Conservation (phyloP, 2,329 filamentous ascomycete species). For the Colletotrichum costaricense region DNA sequence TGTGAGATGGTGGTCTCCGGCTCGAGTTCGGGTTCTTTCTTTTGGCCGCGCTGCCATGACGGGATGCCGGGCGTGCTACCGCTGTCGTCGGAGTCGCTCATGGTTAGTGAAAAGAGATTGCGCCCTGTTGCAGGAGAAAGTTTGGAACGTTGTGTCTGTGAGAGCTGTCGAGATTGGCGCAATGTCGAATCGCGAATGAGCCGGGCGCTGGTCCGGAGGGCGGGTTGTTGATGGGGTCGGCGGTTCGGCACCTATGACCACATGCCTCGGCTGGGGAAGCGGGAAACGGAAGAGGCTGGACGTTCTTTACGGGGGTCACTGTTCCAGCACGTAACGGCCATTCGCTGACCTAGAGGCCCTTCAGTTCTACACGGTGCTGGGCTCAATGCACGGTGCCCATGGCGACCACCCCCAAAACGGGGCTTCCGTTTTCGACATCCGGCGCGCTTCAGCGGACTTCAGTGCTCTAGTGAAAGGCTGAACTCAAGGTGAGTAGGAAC, state of each 20-base stretch:
- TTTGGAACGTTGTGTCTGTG: neutral
- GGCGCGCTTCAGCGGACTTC: slow-evolving; percentile 31
- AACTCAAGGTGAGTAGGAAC: slow-evolving; percentile 23
- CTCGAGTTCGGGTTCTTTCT: slow-evolving; percentile 14
- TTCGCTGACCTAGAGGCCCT: neutral
- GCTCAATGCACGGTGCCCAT: slow-evolving; percentile 28
- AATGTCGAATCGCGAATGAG: neutral
- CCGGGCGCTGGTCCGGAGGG: neutral
- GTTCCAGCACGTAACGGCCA: neutral
- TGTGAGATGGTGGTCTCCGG: slow-evolving; percentile 15
- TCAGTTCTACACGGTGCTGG: slow-evolving; percentile 6
- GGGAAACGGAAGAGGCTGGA: slow-evolving; percentile 17
- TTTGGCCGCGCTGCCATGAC: slow-evolving; percentile 44
- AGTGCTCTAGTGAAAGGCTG: slow-evolving; percentile 32
- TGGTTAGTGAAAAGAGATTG: slow-evolving; percentile 19
- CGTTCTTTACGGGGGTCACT: slow-evolving; percentile 6
- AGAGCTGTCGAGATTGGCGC: neutral
- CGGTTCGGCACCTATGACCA: slow-evolving; percentile 32
- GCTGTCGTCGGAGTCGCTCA: slow-evolving; percentile 48
- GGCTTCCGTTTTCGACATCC: slow-evolving; percentile 30
- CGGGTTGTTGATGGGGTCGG: slow-evolving; percentile 10
- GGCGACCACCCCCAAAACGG: slow-evolving; percentile 18
- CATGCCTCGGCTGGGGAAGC: slow-evolving; percentile 36
- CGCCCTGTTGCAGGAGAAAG: neutral
- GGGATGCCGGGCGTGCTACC: slow-evolving; percentile 42